Percentiles rank a stretch among this genome's conserved stretches.
Conservation (phyloP, 2,329 filamentous ascomycete species). For the Clarireedia paspali region DNA sequence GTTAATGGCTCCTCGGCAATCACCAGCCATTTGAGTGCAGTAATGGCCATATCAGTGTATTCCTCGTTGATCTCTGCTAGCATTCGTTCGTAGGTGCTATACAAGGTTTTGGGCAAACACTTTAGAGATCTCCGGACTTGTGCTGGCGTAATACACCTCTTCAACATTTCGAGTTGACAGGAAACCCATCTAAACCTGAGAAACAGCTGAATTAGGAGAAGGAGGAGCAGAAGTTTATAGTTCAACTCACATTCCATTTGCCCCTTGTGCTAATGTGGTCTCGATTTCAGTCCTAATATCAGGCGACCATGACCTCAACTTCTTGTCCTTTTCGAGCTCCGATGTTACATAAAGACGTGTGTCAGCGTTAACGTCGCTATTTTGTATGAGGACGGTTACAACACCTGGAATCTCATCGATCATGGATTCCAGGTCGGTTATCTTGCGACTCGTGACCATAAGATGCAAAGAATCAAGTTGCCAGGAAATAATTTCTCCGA, state of each 20-base stretch:
- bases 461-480: not conserved
- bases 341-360: not conserved
- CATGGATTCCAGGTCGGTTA: not conserved
- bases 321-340: not conserved
- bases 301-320: not conserved
- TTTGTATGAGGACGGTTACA: not conserved
- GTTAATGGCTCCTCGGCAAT: not conserved
- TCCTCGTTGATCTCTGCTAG: not conserved
- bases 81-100: not conserved
- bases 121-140: not conserved
- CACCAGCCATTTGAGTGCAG: not conserved
- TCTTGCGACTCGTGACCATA: not conserved
- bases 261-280: not conserved
- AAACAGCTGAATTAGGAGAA: not conserved
- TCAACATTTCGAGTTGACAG: not conserved
- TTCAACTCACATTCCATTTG: not conserved
- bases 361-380: not conserved
- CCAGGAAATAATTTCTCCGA: not conserved
- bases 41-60: not conserved
- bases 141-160: not conserved
- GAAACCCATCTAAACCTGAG: not conserved
- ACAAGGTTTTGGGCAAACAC: not conserved
- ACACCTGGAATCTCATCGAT: not conserved
- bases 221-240: not conserved
- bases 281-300: not conserved